These are phyloP conservation scores for Jatropha curcas DNA, from an alignment of 345 rosid genomes.

Conservation along the genomic window DNA sequence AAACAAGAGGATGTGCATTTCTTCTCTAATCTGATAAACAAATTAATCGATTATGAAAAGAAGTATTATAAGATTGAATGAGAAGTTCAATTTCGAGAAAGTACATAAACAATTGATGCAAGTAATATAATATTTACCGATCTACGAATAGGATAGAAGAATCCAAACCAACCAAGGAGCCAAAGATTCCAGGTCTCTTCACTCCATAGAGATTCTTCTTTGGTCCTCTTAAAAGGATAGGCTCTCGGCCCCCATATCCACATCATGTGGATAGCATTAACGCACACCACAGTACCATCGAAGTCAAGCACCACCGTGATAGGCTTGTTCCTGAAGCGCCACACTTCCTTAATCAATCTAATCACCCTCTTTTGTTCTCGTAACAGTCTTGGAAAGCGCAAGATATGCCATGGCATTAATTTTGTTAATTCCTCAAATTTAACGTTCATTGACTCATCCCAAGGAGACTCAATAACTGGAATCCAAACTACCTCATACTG, in stretches of 20 bases:
- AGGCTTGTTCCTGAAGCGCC: slow-evolving; percentile 89
- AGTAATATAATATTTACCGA: too few species aligned
- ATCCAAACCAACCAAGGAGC: slow-evolving; percentile 68
- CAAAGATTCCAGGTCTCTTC: slow-evolving; percentile 70
- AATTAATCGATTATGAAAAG: background rate
- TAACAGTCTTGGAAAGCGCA: slow-evolving; percentile 53
- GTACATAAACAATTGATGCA: too few species aligned
- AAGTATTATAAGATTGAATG: too few species aligned
- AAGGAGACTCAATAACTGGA: slow-evolving; percentile 46
- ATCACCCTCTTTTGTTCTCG: slow-evolving; percentile 57
- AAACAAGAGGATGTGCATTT: slow-evolving; percentile 70
- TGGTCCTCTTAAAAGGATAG: slow-evolving; percentile 74
- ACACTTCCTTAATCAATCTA: slow-evolving; percentile 61
- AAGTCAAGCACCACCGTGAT: slow-evolving; percentile 85
- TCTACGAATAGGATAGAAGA: too few species aligned
- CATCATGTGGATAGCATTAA: slow-evolving; percentile 94
- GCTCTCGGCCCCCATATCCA: slow-evolving; percentile 95
- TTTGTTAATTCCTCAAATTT: slow-evolving; percentile 48
- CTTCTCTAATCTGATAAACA: slow-evolving; percentile 55
- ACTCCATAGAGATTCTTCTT: slow-evolving; percentile 83
- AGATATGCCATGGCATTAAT: slow-evolving; percentile 82
- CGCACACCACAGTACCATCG: slow-evolving; percentile 72
- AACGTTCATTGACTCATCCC: slow-evolving; percentile 36
- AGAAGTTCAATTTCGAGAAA: too few species aligned
- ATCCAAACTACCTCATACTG: slow-evolving; percentile 87